phyloP scores from a whole-genome alignment of 345 rosid species.

The Sisymbrium altissimum region DNA sequence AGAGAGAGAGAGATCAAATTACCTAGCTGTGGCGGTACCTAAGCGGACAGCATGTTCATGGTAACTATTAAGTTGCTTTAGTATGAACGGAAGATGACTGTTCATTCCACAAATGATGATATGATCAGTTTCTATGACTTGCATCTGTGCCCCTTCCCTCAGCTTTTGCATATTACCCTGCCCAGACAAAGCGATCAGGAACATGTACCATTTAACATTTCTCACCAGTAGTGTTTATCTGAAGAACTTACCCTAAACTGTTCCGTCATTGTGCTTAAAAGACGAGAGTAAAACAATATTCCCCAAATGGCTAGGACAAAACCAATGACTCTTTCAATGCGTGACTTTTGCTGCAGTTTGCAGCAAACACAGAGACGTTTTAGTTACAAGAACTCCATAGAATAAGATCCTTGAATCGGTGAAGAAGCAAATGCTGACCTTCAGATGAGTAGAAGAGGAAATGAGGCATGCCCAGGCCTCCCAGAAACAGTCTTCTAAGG shows the following conservation, averaged over 20 bases:
- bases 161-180: conserved; percentile 89
- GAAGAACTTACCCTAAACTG: conserved; percentile 70
- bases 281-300: conserved; percentile 85
- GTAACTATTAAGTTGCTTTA: conserved; percentile 86
- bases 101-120: conserved; percentile 86
- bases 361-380: too few species aligned
- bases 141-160: conserved; percentile 96
- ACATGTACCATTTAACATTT: conserved; percentile 11
- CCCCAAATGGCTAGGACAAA: conserved; percentile 94
- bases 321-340: conserved; percentile 77
- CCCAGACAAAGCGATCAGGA: conserved; percentile 29
- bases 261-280: conserved; percentile 96
- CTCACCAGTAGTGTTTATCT: conserved; percentile 1
- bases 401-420: too few species aligned
- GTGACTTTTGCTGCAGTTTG: conserved; percentile 85
- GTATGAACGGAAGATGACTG: conserved; percentile 72
- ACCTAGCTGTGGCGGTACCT: conserved; percentile 95
- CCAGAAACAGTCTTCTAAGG: conserved; percentile 93
- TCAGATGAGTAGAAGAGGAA: conserved; percentile 91
- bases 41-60: conserved; percentile 87
- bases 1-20: conserved; percentile 18
- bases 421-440: conserved; percentile 36
- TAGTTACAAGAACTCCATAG: too few species aligned
- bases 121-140: conserved; percentile 91
- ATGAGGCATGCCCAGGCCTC: conserved; percentile 97